Percentiles rank a stretch among this genome's conserved stretches.
phyloP scores from a whole-genome alignment of 192 early-diverging fungal species.

The Rhizophagus clarus region DNA sequence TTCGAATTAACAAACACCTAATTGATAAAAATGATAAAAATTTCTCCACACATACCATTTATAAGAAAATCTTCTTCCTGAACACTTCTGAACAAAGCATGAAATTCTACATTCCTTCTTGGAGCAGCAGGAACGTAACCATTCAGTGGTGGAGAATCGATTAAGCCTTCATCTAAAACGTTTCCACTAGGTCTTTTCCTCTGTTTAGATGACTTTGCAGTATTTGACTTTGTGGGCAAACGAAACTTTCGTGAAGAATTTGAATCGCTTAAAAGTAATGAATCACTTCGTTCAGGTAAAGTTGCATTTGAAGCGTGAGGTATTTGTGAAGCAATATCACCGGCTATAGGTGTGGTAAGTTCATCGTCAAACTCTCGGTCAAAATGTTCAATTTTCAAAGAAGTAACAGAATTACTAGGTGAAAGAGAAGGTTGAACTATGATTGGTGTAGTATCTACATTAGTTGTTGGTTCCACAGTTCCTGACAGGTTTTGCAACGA shows the following conservation, averaged over 20 bases:
- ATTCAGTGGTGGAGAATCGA: not conserved
- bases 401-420: not conserved
- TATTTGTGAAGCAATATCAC: not conserved
- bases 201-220: not conserved
- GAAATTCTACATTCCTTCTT: conserved; percentile 55
- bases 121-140: conserved; percentile 35
- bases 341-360: not conserved
- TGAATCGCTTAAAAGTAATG: not conserved
- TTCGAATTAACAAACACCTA: not conserved
- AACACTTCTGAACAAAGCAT: conserved; percentile 56
- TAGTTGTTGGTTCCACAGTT: not conserved
- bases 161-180: not conserved
- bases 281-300: not conserved
- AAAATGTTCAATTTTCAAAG: conserved; percentile 11
- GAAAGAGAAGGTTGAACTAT: not conserved
- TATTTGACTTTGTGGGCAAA: not conserved
- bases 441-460: not conserved
- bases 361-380: not conserved
- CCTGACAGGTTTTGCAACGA: not conserved
- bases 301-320: not conserved
- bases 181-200: not conserved
- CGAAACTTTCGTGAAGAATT: not conserved
- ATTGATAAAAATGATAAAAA: not conserved
- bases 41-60: conserved; percentile 40
- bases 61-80: conserved; percentile 58